Evolutionary conservation across 2,329 filamentous ascomycete genomes (phyloP).

Genomic region (Colletotrichum lini): DNA sequence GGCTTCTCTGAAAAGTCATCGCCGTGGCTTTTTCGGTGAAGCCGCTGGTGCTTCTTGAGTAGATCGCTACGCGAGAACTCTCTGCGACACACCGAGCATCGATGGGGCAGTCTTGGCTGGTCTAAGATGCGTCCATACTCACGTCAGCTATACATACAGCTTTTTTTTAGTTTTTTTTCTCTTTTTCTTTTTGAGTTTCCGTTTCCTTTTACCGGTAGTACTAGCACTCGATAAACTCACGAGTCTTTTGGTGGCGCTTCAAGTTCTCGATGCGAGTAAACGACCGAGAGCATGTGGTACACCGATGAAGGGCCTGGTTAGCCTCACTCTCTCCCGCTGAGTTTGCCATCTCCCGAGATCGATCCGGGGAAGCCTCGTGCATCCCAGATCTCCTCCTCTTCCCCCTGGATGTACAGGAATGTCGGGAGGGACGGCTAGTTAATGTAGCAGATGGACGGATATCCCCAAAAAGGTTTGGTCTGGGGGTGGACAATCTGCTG

Average conservation of each 20-base stretch:
- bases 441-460: slow-evolving; percentile 15
- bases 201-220: too few relatives aligned
- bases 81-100: slow-evolving; percentile 14
- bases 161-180: too few relatives aligned
- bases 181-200: too few relatives aligned
- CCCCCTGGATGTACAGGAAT: background rate
- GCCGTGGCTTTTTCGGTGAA: slow-evolving; percentile 3
- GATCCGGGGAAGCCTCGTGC: background rate
- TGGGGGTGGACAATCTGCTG: slow-evolving; percentile 3
- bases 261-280: slow-evolving; percentile 30
- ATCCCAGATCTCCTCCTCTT: background rate
- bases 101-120: slow-evolving; percentile 13
- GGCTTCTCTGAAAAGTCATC: background rate
- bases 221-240: background rate
- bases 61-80: slow-evolving; percentile 24
- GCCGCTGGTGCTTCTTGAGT: slow-evolving; percentile 24
- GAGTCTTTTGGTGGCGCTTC: slow-evolving; percentile 32
- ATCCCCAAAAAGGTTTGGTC: background rate
- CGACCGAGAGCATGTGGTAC: slow-evolving; percentile 1
- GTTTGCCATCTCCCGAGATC: background rate
- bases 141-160: background rate
- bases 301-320: slow-evolving; percentile 4
- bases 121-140: background rate
- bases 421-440: background rate
- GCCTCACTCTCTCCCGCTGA: background rate